A percentile compares a stretch with the other conserved stretches of the same genome.
Conservation (phyloP, 2,329 filamentous ascomycete species). For the Botrytis tulipae region DNA sequence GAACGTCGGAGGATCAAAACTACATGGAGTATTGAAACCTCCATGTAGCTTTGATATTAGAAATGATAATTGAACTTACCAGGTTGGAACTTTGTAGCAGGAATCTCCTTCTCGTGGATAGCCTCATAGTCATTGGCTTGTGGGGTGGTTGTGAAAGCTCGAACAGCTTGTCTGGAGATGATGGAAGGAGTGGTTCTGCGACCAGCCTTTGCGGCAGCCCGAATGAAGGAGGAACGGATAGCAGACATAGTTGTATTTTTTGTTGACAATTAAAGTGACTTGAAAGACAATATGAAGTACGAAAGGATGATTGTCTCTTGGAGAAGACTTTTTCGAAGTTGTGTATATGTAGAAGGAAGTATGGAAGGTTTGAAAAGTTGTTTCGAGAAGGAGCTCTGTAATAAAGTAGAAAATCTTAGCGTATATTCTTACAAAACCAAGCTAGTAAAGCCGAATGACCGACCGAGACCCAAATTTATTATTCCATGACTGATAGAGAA, state of each 20-base stretch:
- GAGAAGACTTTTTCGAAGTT: neutral
- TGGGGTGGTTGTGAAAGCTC: slow-evolving; percentile 30
- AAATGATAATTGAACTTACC: neutral
- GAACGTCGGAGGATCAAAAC: neutral
- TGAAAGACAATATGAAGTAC: neutral
- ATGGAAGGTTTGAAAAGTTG: neutral
- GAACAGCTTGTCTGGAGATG: slow-evolving; percentile 25
- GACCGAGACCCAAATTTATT: neutral
- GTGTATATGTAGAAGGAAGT: neutral
- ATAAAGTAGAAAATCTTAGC: slow-evolving; percentile 12
- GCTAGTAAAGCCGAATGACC: slow-evolving; percentile 11
- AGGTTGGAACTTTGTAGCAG: slow-evolving; percentile 18
- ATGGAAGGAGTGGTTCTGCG: slow-evolving; percentile 5
- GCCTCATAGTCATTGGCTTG: slow-evolving; percentile 31
- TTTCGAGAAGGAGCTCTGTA: slow-evolving; percentile 7
- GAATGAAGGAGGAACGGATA: slow-evolving; percentile 6
- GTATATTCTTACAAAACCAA: neutral
- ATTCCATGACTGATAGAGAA: neutral
- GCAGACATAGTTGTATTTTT: slow-evolving; percentile 16
- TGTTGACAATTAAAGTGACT: neutral
- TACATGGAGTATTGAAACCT: neutral
- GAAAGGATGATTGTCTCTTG: neutral
- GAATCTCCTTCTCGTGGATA: slow-evolving; percentile 36
- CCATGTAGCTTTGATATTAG: neutral
- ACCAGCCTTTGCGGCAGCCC: slow-evolving; percentile 16